Conservation (phyloP, 78 protist genomes). For the Cavenderia fasciculata region DNA sequence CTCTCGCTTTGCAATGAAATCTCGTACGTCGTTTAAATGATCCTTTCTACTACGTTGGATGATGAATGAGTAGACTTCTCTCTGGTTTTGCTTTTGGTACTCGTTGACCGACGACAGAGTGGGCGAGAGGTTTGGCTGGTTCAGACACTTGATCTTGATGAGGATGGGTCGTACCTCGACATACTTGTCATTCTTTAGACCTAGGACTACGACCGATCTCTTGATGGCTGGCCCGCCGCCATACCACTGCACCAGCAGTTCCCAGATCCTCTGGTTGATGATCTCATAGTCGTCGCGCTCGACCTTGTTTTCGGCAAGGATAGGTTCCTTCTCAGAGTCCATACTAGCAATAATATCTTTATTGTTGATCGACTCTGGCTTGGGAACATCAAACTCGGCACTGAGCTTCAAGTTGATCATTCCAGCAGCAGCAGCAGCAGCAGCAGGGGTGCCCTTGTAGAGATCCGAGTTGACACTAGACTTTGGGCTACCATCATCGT, state of each 20-base stretch:
- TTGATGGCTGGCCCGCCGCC: constrained; percentile 76
- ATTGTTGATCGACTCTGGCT: constrained; percentile 68
- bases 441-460: background rate
- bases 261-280: constrained; percentile 34
- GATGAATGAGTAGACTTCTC: no score
- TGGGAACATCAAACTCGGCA: constrained; percentile 40
- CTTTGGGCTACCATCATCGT: constrained; percentile 33
- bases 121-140: background rate
- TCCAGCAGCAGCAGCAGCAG: background rate
- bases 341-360: constrained; percentile 44
- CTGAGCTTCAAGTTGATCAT: background rate
- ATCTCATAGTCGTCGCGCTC: constrained; percentile 59
- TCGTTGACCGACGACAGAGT: background rate
- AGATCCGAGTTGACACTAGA: background rate
- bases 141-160: background rate
- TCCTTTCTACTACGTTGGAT: constrained; percentile 42
- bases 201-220: constrained; percentile 49
- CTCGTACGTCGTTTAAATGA: constrained; percentile 17
- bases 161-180: constrained; percentile 55
- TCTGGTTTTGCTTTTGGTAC: no score
- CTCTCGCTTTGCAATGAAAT: constrained; percentile 13
- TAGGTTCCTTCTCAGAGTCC: constrained; percentile 40
- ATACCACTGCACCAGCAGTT: constrained; percentile 39
- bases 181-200: constrained; percentile 29
- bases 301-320: background rate